Evolutionary conservation across 2,329 filamentous ascomycete genomes (phyloP).

Genomic region (Claviceps sp.): DNA sequence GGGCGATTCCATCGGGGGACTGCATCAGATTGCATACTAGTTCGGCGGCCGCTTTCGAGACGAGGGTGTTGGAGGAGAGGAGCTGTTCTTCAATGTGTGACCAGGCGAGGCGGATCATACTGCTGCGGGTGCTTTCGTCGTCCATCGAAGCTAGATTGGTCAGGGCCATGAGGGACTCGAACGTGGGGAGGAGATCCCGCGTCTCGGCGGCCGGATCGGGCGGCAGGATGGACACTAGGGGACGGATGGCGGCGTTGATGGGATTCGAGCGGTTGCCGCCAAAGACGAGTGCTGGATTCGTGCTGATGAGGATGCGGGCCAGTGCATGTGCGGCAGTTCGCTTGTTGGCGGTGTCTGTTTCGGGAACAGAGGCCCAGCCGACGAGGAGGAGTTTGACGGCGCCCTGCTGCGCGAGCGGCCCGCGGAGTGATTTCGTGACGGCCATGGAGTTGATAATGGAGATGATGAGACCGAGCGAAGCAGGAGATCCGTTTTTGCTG

Average conservation of each 20-base stretch:
- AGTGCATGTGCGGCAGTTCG: slow-evolving; percentile 65
- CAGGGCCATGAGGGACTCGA: slow-evolving; percentile 80
- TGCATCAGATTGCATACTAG: slow-evolving; percentile 83
- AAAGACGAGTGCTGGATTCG: slow-evolving; percentile 75
- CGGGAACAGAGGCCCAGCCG: slow-evolving; percentile 48
- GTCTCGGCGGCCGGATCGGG: slow-evolving; percentile 48
- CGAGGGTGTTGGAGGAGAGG: slow-evolving; percentile 57
- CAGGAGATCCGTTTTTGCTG: slow-evolving; percentile 56
- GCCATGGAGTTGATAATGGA: slow-evolving; percentile 69
- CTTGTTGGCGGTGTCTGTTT: slow-evolving; percentile 31
- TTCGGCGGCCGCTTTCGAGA: slow-evolving; percentile 76
- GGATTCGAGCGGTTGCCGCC: slow-evolving; percentile 60
- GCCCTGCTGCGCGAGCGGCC: slow-evolving; percentile 83
- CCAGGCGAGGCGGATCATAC: slow-evolving; percentile 65
- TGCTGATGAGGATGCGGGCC: slow-evolving; percentile 74
- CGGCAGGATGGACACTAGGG: slow-evolving; percentile 61
- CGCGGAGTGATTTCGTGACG: slow-evolving; percentile 58
- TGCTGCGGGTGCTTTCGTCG: slow-evolving; percentile 46
- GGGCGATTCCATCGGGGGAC: slow-evolving; percentile 48
- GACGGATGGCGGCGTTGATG: slow-evolving; percentile 67
- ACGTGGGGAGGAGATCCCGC: slow-evolving; percentile 73
- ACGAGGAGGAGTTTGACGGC: slow-evolving; percentile 72
- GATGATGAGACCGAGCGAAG: slow-evolving; percentile 58
- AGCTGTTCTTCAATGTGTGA: slow-evolving; percentile 70
- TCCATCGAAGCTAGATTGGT: slow-evolving; percentile 85